Base-by-base conservation (phyloP, 75 land plant genomes). In the Sequoia sempervirens region DNA sequence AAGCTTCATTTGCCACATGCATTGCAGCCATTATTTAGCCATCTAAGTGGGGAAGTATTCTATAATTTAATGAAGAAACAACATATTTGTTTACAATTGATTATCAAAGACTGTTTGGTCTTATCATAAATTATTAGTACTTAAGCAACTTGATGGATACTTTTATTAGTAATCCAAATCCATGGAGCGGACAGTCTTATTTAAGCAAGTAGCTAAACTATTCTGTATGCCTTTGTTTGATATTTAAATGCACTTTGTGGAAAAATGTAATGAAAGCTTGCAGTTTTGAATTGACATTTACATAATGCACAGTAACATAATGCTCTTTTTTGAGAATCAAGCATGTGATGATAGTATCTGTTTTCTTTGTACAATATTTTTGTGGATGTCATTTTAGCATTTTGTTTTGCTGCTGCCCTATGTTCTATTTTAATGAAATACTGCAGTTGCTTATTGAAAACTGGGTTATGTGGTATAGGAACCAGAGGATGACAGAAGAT, bases 401-500 rank as follows among this genome's bases (percentile, higher is more conserved):
- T 34, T 34, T 34, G 36, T 34, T 34, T 34, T 34, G 36, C 36
- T 34, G 36, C 46, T 40, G 26, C 23, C n/a, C 23, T 20, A 41
- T 78, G 4, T 78, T 78, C 28, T 78, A 26, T 78, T 38, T 78
- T 41, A 43, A 40, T 47, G 46, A 23, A 45, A 20, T 78, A 41
- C 41, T 38, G 20, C 10, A 18, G 36, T 78, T 40, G n/a, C 26
- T 78, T 23, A 78, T 41, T 78, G 80, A 17, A 40, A 23, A 78
- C 17, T 13, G 15, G 41, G 40, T 78, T 78, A 50, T 46, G 37
- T 43, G 50, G 82, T 12, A 54, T 88, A 97, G 99, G 85, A 97
- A 97, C 83, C 99, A 95, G 75, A 91, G 95, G 78, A 98, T 98
- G 99, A 87, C 99, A 1, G 99, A 98, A 75, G 99, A 98, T 87